Conservation (phyloP, 2,329 filamentous ascomycete genomes). For the Tolypocladium capitatum region DNA sequence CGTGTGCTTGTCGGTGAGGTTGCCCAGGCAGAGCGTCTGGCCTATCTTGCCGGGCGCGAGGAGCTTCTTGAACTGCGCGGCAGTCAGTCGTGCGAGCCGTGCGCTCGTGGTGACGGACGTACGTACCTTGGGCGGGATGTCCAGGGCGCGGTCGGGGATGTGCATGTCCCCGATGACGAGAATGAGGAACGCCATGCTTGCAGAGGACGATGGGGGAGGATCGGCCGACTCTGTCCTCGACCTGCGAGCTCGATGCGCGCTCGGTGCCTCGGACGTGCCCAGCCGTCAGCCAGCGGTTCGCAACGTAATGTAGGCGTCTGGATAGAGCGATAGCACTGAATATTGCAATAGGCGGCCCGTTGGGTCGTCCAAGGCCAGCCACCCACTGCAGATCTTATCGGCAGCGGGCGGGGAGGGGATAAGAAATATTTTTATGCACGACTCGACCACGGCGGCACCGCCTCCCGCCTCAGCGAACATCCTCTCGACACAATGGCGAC, state of each 20-base stretch:
- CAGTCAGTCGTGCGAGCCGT: not conserved
- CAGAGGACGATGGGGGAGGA: conserved; percentile 4
- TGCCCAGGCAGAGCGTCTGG: conserved; percentile 68
- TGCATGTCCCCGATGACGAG: conserved; percentile 87
- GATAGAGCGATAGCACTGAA: conserved; percentile 15
- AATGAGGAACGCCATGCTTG: conserved; percentile 73
- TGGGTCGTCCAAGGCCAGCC: not conserved
- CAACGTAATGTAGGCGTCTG: conserved; percentile 5
- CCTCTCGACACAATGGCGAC: conserved; percentile 13
- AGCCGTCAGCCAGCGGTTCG: not conserved
- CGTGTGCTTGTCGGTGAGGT: conserved; percentile 65
- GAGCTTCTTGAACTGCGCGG: conserved; percentile 65
- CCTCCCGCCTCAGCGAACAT: not conserved
- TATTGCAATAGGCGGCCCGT: not conserved
- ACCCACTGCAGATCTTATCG: conserved; percentile 7
- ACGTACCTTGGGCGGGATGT: conserved; percentile 75
- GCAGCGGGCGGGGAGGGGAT: conserved; percentile 7
- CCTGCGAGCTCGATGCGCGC: conserved; percentile 1
- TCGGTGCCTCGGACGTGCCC: not conserved
- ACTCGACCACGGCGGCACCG: not conserved
- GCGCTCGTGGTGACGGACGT: not conserved
- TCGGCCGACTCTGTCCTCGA: conserved; percentile 5
- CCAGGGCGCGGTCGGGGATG: conserved; percentile 82
- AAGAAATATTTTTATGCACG: conserved; percentile 10
- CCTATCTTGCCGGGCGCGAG: conserved; percentile 73